These are phyloP conservation scores for Geotrichum aggregatum DNA, from an alignment of 1,139 yeast genomes.

Conservation along the genomic window DNA sequence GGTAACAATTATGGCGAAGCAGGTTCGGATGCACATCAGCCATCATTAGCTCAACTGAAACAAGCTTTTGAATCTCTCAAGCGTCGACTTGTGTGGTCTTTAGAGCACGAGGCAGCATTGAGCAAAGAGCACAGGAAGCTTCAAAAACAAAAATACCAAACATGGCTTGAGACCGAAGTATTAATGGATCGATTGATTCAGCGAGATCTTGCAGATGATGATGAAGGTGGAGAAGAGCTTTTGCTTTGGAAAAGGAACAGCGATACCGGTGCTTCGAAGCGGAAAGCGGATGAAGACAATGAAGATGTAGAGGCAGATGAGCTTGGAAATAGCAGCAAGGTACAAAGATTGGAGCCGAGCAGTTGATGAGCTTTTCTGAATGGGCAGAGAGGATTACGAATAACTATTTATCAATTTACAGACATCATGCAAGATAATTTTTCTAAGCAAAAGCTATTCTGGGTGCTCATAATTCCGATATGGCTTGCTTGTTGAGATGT, in stretches of 20 bases:
- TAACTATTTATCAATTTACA: no score
- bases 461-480: no score
- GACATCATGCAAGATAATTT: no score
- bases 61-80: constrained; percentile 36
- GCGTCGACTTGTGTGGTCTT: constrained; percentile 46
- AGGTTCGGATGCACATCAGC: no score
- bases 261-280: neutral
- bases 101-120: constrained; percentile 48
- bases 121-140: constrained; percentile 43
- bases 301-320: neutral
- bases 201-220: constrained; percentile 28
- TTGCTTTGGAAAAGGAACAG: constrained; percentile 7
- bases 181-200: constrained; percentile 51
- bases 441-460: no score
- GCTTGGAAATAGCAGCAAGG: neutral
- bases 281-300: neutral
- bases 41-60: constrained; percentile 22
- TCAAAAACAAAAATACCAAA: constrained; percentile 42
- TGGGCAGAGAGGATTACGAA: no score
- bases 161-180: constrained; percentile 57
- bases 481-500: no score
- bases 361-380: no score
- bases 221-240: constrained; percentile 1
- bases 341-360: neutral
- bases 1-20: neutral